Percentiles rank a stretch among this genome's conserved stretches.
These are phyloP conservation scores for Patellifolia procumbens DNA, from an alignment of 179 eudicot genomes.

Conservation along the genomic window DNA sequence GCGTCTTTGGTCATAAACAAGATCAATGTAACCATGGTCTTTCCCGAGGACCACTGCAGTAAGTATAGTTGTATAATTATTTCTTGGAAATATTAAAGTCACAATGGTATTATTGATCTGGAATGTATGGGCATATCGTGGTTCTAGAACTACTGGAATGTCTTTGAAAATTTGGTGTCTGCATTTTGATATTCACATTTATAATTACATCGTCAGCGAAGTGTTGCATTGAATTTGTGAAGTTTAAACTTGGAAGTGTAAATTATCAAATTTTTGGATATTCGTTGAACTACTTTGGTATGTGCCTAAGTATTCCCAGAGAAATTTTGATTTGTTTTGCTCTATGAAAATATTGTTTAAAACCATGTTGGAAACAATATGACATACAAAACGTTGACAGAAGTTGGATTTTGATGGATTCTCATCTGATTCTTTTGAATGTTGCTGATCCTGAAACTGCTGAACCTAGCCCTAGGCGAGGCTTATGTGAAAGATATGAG, in stretches of 20 bases:
- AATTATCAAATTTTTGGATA: not conserved
- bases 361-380: not conserved
- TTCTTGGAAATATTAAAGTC: not conserved
- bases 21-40: conserved; percentile 94
- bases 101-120: not conserved
- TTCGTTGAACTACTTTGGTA: not conserved
- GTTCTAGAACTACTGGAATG: not conserved
- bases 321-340: no score
- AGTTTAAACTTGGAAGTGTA: not conserved
- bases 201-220: not conserved
- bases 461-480: not conserved
- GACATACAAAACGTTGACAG: not conserved
- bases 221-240: not conserved
- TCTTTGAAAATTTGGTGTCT: not conserved
- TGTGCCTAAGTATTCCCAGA: no score
- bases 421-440: not conserved
- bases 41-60: conserved; percentile 94
- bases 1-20: conserved; percentile 95
- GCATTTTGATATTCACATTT: not conserved
- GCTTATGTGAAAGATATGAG: not conserved
- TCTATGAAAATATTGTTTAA: no score
- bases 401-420: not conserved
- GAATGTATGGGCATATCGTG: not conserved
- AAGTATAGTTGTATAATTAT: conserved; percentile 36
- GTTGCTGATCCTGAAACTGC: not conserved